Conservation (phyloP, 2,329 filamentous ascomycete species). For the Pseudonectria foliicola region DNA sequence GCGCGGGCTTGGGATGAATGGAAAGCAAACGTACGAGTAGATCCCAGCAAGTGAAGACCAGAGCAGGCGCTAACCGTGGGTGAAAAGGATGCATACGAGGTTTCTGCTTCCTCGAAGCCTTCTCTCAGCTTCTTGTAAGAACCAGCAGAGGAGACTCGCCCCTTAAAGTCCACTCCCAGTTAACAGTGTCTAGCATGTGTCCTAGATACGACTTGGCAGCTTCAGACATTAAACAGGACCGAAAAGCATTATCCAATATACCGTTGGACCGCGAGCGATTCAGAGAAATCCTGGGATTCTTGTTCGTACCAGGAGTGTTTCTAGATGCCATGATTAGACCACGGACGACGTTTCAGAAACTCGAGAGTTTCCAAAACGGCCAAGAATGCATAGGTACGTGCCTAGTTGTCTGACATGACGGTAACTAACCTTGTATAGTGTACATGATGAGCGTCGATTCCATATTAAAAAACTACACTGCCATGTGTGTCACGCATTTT, state of each 20-base stretch:
- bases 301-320: background rate
- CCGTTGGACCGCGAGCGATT: background rate
- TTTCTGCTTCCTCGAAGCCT: too few species aligned
- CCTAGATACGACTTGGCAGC: background rate
- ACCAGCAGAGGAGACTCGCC: too few species aligned
- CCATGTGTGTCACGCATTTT: slow-evolving; percentile 5
- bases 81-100: too few species aligned
- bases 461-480: slow-evolving; percentile 3
- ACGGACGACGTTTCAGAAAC: background rate
- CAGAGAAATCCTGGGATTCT: background rate
- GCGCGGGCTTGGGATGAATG: background rate
- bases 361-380: background rate
- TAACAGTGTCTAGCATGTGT: slow-evolving; percentile 1
- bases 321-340: background rate
- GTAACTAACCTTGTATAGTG: background rate
- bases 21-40: background rate
- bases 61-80: too few species aligned
- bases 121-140: too few species aligned
- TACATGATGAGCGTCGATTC: slow-evolving; percentile 5
- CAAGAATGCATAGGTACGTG: slow-evolving; percentile 1
- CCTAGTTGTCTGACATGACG: background rate
- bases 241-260: background rate
- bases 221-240: background rate
- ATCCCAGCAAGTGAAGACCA: too few species aligned
- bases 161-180: too few species aligned